Conservation (phyloP, 2,329 filamentous ascomycete genomes). For the Parafenestella ontariensis region DNA sequence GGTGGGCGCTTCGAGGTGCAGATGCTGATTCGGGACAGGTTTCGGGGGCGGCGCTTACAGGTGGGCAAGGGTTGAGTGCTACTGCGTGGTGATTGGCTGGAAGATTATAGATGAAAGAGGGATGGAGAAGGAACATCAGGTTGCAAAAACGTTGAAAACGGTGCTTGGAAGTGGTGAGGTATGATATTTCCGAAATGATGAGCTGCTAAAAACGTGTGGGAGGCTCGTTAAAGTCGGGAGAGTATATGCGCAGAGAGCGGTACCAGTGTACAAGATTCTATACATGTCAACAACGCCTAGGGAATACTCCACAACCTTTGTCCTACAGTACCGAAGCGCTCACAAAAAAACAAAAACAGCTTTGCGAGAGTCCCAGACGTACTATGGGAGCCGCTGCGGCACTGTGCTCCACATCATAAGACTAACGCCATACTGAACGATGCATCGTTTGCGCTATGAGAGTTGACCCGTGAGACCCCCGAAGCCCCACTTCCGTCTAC, state of each 20-base stretch:
- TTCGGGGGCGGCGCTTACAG: slow-evolving; percentile 43
- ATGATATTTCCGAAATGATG: background rate
- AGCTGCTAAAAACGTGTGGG: background rate
- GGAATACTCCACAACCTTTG: background rate
- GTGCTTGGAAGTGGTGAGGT: background rate
- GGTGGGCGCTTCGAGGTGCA: slow-evolving; percentile 38
- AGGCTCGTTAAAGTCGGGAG: background rate
- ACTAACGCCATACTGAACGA: background rate
- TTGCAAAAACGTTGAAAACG: background rate
- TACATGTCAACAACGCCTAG: background rate
- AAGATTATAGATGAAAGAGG: background rate
- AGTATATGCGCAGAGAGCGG: background rate
- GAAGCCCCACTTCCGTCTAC: slow-evolving; percentile 45
- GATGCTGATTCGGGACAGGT: slow-evolving; percentile 31
- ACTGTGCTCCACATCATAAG: background rate
- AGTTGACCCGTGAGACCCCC: slow-evolving; percentile 48
- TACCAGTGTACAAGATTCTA: background rate
- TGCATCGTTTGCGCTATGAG: slow-evolving; percentile 19
- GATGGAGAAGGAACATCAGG: background rate
- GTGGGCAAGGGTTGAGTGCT: background rate
- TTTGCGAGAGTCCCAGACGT: background rate
- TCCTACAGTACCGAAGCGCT: background rate
- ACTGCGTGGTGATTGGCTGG: slow-evolving; percentile 18
- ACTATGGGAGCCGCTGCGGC: background rate
- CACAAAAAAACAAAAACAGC: background rate